Evolutionary conservation across 2,329 filamentous ascomycete species (phyloP), one percentile per base, ranked within the genome.

Genomic region (Zarea fungicola): DNA sequence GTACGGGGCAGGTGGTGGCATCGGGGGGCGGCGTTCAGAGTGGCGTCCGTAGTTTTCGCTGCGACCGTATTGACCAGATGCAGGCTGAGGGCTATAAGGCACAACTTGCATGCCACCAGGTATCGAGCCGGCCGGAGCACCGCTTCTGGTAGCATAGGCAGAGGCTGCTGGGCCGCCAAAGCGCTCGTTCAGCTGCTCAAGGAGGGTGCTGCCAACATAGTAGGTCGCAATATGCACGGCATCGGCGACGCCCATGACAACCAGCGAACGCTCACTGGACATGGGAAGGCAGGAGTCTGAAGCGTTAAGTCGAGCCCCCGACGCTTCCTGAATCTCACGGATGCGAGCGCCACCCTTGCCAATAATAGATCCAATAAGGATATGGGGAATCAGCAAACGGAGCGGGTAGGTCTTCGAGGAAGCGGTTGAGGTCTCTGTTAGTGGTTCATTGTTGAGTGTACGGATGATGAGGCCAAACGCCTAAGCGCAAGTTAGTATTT

Each of bases 101-200:
- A 97, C 90, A 42, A 99, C 93, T 68, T 97, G 93, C 90, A 99
- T 96, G 53, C 93, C 93, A 52, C 93, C 93, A 19, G 93, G 93
- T 14, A 97, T 89, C 28, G 92, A 89, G 44, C 92, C 92, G 50
- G 92, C 89, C 43, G 93, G 91, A 42, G 89, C 91, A 54, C 93
- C 93, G 62, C 89, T 96, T 56, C 93, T 85, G 40, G 92, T 96
- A 40, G 93, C 93, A 65, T 99, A 99, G 25, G 93, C 92, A n/a
- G 93, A 99, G 42, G 93, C 92, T 50, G 90, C 90, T 18, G 93
- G 91, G 6, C 93, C 93, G 46, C 93, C 92, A 59, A 97, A 99
- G 35, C 93, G 85, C 67, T 99, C 93, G 46, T 93, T 96, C 52
- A 99, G 78, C 72, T 99, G 93, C 75, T 99, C 93, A 41, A 95